Evolutionary conservation across 2,329 filamentous ascomycete species (phyloP).

Genomic region (Aspergillus fischeri): DNA sequence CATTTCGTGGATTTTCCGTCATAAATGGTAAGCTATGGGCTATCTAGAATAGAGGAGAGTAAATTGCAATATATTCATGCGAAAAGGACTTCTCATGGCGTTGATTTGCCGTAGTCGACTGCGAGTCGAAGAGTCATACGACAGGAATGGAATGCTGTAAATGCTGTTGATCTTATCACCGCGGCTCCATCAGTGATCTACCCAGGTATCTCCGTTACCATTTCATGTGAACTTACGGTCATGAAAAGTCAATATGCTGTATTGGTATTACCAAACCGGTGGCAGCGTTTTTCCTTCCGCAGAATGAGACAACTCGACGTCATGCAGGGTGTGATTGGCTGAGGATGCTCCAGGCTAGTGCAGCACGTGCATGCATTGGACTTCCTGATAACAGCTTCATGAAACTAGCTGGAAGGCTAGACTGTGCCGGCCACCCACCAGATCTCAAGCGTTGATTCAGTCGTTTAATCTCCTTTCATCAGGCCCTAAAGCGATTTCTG

Average conservation of each 20-base stretch:
- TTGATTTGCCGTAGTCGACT: background rate
- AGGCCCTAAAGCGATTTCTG: background rate
- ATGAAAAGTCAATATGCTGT: background rate
- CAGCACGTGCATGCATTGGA: conserved; percentile 3
- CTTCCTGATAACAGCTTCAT: background rate
- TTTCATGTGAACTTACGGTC: background rate
- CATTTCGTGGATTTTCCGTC: background rate
- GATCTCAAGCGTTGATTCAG: background rate
- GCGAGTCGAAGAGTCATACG: background rate
- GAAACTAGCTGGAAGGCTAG: background rate
- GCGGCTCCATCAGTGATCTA: background rate
- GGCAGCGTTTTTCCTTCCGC: background rate
- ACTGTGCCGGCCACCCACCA: background rate
- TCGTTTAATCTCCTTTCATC: background rate
- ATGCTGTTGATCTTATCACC: background rate
- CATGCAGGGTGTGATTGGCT: background rate
- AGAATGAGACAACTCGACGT: background rate
- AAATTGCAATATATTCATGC: background rate
- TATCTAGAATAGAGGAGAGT: background rate
- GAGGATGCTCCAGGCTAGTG: background rate
- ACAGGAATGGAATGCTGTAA: background rate
- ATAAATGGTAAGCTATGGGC: background rate
- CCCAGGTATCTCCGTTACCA: background rate
- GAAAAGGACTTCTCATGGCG: background rate
- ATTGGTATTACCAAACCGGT: background rate